Conservation (phyloP, 257 asterid species). For the Mitragyna speciosa region DNA sequence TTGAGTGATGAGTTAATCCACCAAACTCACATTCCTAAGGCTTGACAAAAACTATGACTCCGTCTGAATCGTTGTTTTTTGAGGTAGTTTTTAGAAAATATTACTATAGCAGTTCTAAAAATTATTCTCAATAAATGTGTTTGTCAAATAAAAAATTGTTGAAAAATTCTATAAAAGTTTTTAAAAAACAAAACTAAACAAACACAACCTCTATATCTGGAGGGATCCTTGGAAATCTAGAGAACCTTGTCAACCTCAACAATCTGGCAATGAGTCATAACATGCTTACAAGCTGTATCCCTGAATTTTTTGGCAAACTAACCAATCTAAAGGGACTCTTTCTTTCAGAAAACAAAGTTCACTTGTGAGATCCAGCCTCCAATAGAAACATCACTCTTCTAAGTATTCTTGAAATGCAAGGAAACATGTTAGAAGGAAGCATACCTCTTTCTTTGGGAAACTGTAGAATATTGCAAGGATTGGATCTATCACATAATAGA, state of each 20-base stretch:
- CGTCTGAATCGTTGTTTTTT: no score
- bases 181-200: no score
- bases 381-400: background rate
- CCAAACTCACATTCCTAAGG: background rate
- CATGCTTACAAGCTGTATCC: background rate
- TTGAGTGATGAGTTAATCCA: no score
- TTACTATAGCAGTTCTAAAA: no score
- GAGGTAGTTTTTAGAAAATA: no score
- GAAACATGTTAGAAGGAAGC: background rate
- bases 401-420: background rate
- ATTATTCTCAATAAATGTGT: no score
- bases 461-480: background rate
- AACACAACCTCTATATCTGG: no score
- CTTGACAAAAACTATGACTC: background rate
- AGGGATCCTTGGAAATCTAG: background rate
- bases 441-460: slow-evolving; percentile 2
- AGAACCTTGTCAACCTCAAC: background rate
- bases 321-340: background rate
- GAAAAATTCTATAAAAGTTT: no score
- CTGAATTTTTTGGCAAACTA: background rate
- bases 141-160: no score
- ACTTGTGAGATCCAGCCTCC: background rate
- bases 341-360: background rate
- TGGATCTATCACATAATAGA: background rate
- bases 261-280: background rate